A percentile compares a stretch with the other conserved stretches of the same genome.
phyloP scores from a whole-genome alignment of 108 stramenopile species.

The Cylindrotheca closterium region DNA sequence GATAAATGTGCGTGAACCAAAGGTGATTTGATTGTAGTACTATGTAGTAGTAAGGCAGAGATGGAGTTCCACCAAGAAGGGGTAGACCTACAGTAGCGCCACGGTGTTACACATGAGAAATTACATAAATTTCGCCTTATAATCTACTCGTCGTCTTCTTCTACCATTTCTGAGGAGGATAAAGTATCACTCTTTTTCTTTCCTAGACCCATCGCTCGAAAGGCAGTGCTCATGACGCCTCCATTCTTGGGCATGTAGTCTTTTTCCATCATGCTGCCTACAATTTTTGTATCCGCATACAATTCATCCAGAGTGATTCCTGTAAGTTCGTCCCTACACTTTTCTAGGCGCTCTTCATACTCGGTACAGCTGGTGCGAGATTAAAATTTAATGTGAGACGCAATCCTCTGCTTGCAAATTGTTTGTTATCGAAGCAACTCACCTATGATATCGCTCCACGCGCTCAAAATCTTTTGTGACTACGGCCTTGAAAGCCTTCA shows the following conservation, averaged over 20 bases:
- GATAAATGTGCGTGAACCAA: too few relatives aligned
- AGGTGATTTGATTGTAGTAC: too few relatives aligned
- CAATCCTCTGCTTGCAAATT: not conserved
- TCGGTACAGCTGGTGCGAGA: constrained; percentile 21
- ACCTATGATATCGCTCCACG: constrained; percentile 47
- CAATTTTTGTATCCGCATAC: constrained; percentile 39
- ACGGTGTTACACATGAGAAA: too few relatives aligned
- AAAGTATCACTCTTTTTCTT: not conserved
- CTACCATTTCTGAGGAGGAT: not conserved
- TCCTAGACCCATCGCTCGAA: not conserved
- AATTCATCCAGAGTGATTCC: constrained; percentile 45
- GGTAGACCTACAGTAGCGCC: too few relatives aligned
- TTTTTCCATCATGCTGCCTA: constrained; percentile 14
- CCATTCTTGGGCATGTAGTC: constrained; percentile 8
- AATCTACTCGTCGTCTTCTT: too few relatives aligned
- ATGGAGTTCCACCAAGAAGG: too few relatives aligned
- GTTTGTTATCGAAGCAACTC: too few relatives aligned
- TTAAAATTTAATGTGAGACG: not conserved
- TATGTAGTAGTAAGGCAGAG: too few relatives aligned
- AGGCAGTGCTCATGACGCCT: not conserved
- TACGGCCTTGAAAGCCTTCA: constrained; percentile 10
- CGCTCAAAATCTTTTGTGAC: constrained; percentile 17
- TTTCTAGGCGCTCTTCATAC: constrained; percentile 43
- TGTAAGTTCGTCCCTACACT: constrained; percentile 27
- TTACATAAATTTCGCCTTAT: too few relatives aligned